A percentile compares a stretch with the other conserved stretches of the same genome.
These are phyloP conservation scores for Penicillium sp. DNA, from an alignment of 2,329 filamentous ascomycete species.

Conservation along the genomic window DNA sequence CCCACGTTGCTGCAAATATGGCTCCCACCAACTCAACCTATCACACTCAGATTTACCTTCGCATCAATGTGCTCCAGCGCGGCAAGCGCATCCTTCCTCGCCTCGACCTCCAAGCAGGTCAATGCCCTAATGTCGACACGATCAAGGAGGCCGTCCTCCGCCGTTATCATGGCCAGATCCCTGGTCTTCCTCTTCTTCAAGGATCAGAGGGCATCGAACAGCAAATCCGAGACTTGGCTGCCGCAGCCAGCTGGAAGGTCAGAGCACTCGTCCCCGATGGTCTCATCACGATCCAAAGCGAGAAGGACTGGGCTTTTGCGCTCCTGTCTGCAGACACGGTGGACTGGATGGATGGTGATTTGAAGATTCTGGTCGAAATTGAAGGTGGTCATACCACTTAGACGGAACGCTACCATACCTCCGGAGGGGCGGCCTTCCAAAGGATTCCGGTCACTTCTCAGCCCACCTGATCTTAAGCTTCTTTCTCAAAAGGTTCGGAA, in stretches of 20 bases:
- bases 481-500: too few species aligned
- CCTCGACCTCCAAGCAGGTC: conserved; percentile 39
- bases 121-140: conserved; percentile 38
- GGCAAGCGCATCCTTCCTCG: conserved; percentile 44
- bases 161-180: conserved; percentile 35
- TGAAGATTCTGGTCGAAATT: conserved; percentile 47
- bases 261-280: conserved; percentile 48
- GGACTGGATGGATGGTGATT: conserved; percentile 51
- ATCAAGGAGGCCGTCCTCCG: conserved; percentile 36
- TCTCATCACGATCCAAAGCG: conserved; percentile 39
- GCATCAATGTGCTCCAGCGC: conserved; percentile 41
- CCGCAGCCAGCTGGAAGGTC: conserved; percentile 33
- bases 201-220: conserved; percentile 15
- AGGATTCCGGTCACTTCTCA: not conserved
- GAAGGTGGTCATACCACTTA: conserved; percentile 20
- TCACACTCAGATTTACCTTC: conserved; percentile 34
- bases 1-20: conserved; percentile 2
- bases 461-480: too few species aligned
- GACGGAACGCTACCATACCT: not conserved
- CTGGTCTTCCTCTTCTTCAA: conserved; percentile 22
- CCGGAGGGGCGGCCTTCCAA: not conserved
- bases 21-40: not conserved
- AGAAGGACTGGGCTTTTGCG: conserved; percentile 49
- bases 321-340: conserved; percentile 46
- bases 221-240: conserved; percentile 17